phyloP scores from a whole-genome alignment of 495 filamentous ascomycete genomes.

The Penicillium psychrofluorescens region DNA sequence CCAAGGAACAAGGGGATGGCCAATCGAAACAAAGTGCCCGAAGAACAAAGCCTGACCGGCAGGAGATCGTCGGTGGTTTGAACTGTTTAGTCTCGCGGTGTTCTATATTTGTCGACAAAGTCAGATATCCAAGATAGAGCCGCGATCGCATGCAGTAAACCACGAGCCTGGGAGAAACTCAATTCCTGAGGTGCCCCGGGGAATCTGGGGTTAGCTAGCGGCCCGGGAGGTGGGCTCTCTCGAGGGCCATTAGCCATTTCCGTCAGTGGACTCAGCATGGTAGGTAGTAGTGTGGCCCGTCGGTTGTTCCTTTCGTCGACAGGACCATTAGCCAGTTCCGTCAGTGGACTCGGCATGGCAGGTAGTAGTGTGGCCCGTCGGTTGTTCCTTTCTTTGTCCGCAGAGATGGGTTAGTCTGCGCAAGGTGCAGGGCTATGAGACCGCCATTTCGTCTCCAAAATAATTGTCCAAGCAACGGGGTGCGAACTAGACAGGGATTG shows the following conservation, averaged over 20 bases:
- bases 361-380: too few species aligned
- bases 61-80: constrained; percentile 8
- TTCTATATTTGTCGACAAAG: constrained; percentile 18
- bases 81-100: constrained; percentile 3
- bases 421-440: too few species aligned
- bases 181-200: too few species aligned
- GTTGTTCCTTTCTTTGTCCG: too few species aligned
- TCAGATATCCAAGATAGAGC: not conserved
- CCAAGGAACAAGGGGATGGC: constrained; percentile 10
- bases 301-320: too few species aligned
- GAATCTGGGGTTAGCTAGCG: too few species aligned
- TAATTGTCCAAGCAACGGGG: too few species aligned
- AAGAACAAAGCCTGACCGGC: constrained; percentile 6
- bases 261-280: not conserved
- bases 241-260: not conserved
- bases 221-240: not conserved
- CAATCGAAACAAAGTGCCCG: not conserved
- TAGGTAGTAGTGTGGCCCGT: too few species aligned
- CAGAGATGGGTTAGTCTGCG: too few species aligned
- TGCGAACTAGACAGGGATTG: too few species aligned
- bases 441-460: too few species aligned
- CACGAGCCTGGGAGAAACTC: not conserved
- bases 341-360: not conserved
- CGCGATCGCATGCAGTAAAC: constrained; percentile 11
- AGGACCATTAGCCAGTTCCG: not conserved